These are phyloP conservation scores for Naganishia albida DNA, from an alignment of 1,284 basidiomycete species.

Conservation along the genomic window DNA sequence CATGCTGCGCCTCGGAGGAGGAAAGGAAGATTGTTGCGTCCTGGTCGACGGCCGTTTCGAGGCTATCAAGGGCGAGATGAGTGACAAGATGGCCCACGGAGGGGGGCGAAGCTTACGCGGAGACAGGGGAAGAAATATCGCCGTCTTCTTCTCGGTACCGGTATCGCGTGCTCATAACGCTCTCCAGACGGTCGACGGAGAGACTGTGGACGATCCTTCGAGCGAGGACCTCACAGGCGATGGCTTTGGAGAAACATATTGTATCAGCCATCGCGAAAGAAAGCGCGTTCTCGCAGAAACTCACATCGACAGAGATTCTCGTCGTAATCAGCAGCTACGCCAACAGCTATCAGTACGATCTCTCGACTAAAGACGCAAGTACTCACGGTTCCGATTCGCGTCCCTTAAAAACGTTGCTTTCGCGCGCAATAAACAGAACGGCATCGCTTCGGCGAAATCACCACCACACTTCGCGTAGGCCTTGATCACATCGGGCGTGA, in stretches of 20 bases:
- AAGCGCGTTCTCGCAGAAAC: constrained; percentile 32
- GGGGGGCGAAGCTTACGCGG: constrained; percentile 55
- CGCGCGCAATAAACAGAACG: constrained; percentile 62
- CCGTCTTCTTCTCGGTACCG: constrained; percentile 72
- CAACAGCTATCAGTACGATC: neutral
- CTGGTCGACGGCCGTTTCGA: constrained; percentile 81
- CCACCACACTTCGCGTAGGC: constrained; percentile 56
- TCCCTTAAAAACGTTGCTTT: constrained; percentile 70
- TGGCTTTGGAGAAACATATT: constrained; percentile 56
- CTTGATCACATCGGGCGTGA: constrained; percentile 55
- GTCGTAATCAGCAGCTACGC: constrained; percentile 70
- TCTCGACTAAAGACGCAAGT: neutral
- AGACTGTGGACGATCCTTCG: constrained; percentile 72
- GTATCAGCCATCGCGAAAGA: neutral
- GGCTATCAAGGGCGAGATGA: constrained; percentile 31
- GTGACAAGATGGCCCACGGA: neutral
- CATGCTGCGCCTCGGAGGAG: constrained; percentile 78
- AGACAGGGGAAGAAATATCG: constrained; percentile 69
- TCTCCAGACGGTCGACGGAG: constrained; percentile 64
- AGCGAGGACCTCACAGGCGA: constrained; percentile 84
- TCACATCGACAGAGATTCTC: constrained; percentile 78
- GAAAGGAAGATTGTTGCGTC: constrained; percentile 74
- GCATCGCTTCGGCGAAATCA: constrained; percentile 72
- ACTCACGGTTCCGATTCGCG: constrained; percentile 43
- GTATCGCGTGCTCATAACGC: constrained; percentile 73